Percentiles rank a stretch among this genome's conserved stretches.
Evolutionary conservation across 257 asterid species (phyloP).

Genomic region (Nicotiana benthamiana): DNA sequence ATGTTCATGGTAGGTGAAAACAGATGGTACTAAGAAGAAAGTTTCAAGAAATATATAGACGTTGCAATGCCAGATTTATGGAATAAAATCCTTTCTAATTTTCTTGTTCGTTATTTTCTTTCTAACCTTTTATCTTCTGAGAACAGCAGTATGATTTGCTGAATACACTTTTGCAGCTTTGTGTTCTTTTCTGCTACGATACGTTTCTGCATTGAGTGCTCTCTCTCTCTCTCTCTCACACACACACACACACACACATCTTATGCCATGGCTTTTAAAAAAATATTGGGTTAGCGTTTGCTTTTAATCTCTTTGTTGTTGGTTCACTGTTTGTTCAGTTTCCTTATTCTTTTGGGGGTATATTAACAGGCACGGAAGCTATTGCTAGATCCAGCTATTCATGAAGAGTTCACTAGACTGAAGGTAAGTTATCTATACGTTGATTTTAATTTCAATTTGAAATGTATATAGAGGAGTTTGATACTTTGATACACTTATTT

Average conservation of each 20-base stretch:
- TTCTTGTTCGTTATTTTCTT: not conserved
- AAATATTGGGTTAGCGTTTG: not conserved
- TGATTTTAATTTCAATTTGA: not conserved
- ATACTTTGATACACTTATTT: not conserved
- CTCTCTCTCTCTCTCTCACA: not conserved
- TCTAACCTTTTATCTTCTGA: not conserved
- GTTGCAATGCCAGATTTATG: not conserved
- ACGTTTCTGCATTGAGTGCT: not conserved
- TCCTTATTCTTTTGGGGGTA: not conserved
- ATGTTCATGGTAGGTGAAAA: not conserved
- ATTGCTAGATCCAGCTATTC: constrained; percentile 93
- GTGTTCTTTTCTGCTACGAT: not conserved
- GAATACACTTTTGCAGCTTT: not conserved
- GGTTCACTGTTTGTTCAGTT: not conserved
- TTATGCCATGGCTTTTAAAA: too few relatives aligned
- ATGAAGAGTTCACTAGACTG: constrained; percentile 87
- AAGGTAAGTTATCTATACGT: constrained; percentile 42
- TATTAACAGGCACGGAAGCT: constrained; percentile 69
- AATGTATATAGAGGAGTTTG: not conserved
- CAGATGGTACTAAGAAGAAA: not conserved
- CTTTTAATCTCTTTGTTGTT: not conserved
- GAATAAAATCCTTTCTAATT: not conserved
- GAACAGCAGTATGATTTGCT: not conserved
- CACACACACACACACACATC: too few relatives aligned
- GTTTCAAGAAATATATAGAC: not conserved